These are phyloP conservation scores for Ustilago xerochloae DNA, from an alignment of 1,284 basidiomycete genomes.

Conservation along the genomic window DNA sequence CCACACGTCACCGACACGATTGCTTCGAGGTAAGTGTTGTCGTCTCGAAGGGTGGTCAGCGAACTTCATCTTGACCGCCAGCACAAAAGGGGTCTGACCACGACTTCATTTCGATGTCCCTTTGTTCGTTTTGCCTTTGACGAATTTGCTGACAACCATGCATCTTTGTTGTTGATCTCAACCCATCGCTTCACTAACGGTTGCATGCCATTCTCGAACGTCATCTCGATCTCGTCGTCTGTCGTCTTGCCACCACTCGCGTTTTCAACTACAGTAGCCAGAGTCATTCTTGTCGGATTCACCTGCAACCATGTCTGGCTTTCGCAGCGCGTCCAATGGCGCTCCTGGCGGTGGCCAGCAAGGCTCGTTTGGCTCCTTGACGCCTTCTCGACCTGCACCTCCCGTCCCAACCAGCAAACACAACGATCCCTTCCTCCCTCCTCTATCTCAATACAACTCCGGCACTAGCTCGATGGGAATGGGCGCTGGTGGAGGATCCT, in stretches of 20 bases:
- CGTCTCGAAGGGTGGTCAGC: too few relatives aligned
- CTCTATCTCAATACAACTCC: constrained; percentile 51
- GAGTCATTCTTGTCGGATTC: background rate
- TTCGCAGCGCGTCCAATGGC: constrained; percentile 30
- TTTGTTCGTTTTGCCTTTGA: too few relatives aligned
- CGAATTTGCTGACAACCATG: too few relatives aligned
- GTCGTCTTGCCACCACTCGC: background rate
- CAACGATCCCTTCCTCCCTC: constrained; percentile 56
- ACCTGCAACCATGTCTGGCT: constrained; percentile 41
- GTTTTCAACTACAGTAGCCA: background rate
- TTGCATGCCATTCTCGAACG: too few relatives aligned
- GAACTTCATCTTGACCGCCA: too few relatives aligned
- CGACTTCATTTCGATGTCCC: too few relatives aligned
- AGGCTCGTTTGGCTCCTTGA: constrained; percentile 51
- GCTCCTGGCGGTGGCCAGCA: constrained; percentile 15
- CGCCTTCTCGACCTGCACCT: constrained; percentile 60
- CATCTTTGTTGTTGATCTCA: too few relatives aligned
- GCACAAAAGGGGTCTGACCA: too few relatives aligned
- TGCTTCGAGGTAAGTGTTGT: too few relatives aligned
- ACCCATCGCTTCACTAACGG: too few relatives aligned
- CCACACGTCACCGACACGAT: too few relatives aligned
- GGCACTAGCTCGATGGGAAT: constrained; percentile 24
- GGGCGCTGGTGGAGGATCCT: constrained; percentile 61
- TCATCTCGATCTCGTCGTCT: too few relatives aligned
- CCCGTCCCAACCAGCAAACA: constrained; percentile 54